Evolutionary conservation across 768 basidiomycete species (phyloP), one percentile per base, ranked within the genome.

Genomic region (Dioszegia aurantiaca): DNA sequence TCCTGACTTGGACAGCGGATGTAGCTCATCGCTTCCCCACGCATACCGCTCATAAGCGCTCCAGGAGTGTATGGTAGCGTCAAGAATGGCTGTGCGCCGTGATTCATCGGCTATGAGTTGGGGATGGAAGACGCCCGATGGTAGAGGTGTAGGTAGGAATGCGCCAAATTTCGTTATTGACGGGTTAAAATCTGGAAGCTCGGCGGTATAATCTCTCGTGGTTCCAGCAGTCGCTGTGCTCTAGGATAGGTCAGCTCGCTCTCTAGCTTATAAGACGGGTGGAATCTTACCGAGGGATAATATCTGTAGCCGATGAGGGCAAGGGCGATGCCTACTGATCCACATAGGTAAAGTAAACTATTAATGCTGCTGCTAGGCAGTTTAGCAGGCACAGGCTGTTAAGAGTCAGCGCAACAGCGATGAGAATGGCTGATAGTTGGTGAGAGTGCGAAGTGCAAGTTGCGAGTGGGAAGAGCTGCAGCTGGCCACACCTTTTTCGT

Each of bases 11-110:
- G 82, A 82, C 23, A 98, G 81, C 0, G 93, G 92, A 68, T 94
- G 90, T 68, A 90, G 95, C 75, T 73, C 89, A 78, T 95, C 91
- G 56, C 82, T 82, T 1, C 92, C 92, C 84, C 90, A 91, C 1
- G 92, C 92, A 73, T 95, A 85, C 44, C 84, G 79, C 78, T 91
- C 90, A 45, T 65, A 58, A 21, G 59, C 58, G n/a, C 31, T 57
- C 59, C 64, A 61, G 23, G 55, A 42, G 41, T 56, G 28, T 19
- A 37, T 84, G 81, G 93, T 90, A 0, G 92, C 89, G 5, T 81
- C 80, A 14, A 87, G 83, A 10, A 94, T 80, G 0, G 87, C 89
- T 44, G 85, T 82, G 33, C 85, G 82, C 73, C 84, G 87, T 23
- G 75, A 66, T 6, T 79, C 69, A 70, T 93, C 91, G 0, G 86